phyloP scores from a whole-genome alignment of 306 rosid genomes.

The Cucumis hystrix region DNA sequence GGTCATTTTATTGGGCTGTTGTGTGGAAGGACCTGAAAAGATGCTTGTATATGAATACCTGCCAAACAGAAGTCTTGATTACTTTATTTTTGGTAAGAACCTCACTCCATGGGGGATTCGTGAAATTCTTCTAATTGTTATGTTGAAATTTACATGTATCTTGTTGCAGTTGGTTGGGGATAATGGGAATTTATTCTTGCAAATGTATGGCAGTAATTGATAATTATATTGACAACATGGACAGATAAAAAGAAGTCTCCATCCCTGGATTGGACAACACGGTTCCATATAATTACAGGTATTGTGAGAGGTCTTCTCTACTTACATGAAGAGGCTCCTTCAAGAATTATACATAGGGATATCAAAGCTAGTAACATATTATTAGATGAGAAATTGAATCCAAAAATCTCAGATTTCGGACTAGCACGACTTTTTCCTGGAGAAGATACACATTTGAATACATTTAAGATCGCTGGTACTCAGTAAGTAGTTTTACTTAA shows the following conservation, averaged over 20 bases:
- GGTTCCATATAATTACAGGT: conserved; percentile 48
- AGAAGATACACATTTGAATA: conserved; percentile 71
- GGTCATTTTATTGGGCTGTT: conserved; percentile 65
- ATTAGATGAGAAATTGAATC: conserved; percentile 59
- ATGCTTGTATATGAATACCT: conserved; percentile 91
- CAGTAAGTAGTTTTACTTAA: conserved; percentile 46
- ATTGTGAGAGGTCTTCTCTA: conserved; percentile 74
- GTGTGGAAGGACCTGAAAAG: conserved; percentile 86
- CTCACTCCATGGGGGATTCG: not conserved
- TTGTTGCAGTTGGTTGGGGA: not conserved
- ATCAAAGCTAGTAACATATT: conserved; percentile 83
- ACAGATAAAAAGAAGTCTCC: conserved; percentile 55
- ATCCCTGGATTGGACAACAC: conserved; percentile 50
- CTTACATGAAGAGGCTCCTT: conserved; percentile 80
- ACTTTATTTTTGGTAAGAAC: conserved; percentile 54
- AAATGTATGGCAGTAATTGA: not conserved
- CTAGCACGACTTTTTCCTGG: conserved; percentile 91
- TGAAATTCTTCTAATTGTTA: not conserved
- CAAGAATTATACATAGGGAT: conserved; percentile 80
- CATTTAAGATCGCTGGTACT: conserved; percentile 82
- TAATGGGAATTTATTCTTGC: not conserved
- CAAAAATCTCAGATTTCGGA: conserved; percentile 83
- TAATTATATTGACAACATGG: not conserved
- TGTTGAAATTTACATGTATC: not conserved
- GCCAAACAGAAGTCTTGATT: conserved; percentile 79